phyloP scores from a whole-genome alignment of 2,329 filamentous ascomycete species.

The Stemphylium lycopersici region DNA sequence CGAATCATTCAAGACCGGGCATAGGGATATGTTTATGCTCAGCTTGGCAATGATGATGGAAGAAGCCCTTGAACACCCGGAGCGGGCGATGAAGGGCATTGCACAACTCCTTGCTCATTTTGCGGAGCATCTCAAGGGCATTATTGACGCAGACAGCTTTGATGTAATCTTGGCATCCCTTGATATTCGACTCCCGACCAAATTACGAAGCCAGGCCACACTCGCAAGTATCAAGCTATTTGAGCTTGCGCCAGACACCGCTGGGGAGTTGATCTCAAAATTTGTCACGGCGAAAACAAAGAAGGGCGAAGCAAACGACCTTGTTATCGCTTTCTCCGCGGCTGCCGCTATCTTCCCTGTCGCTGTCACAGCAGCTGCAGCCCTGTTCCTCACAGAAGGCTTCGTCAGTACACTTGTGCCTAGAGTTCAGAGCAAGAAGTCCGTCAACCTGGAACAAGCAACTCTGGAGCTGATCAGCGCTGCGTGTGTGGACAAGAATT shows the following conservation, averaged over 20 bases:
- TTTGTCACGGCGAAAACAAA: conserved; percentile 77
- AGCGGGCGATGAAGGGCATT: conserved; percentile 65
- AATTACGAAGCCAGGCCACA: conserved; percentile 80
- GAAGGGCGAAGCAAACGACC: conserved; percentile 81
- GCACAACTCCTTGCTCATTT: conserved; percentile 64
- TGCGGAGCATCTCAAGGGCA: conserved; percentile 59
- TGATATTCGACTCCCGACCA: conserved; percentile 77
- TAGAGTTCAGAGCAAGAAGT: conserved; percentile 81
- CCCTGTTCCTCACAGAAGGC: conserved; percentile 85
- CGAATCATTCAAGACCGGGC: conserved; percentile 53
- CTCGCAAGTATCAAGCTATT: conserved; percentile 84
- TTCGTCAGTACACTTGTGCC: conserved; percentile 80
- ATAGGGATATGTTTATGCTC: conserved; percentile 70
- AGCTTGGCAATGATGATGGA: conserved; percentile 90
- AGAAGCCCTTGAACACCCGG: conserved; percentile 76
- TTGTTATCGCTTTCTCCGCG: conserved; percentile 92
- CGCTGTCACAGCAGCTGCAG: conserved; percentile 73
- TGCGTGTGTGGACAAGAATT: conserved; percentile 83
- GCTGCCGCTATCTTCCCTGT: conserved; percentile 87
- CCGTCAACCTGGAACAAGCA: conserved; percentile 81
- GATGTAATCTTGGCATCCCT: conserved; percentile 87
- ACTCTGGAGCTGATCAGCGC: conserved; percentile 89
- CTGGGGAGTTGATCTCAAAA: conserved; percentile 70
- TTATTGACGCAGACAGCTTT: conserved; percentile 76
- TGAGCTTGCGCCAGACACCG: conserved; percentile 74